Evolutionary conservation across 352 stramenopile species (phyloP).

Genomic region (Thalassiosira ordinaria): DNA sequence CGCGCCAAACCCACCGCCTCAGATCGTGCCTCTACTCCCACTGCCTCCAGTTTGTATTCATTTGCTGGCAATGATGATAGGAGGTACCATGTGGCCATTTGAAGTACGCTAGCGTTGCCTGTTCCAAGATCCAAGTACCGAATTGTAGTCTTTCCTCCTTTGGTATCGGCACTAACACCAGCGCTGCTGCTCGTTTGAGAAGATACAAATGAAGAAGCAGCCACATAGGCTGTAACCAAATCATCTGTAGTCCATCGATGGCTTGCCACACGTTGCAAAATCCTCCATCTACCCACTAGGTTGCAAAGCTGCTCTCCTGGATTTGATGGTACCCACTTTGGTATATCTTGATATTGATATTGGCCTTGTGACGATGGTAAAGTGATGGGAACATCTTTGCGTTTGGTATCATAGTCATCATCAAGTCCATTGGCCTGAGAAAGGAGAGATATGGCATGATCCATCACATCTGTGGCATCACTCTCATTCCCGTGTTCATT

Average conservation of each 20-base stretch:
- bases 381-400: slow-evolving; percentile 27
- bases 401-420: slow-evolving; percentile 28
- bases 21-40: slow-evolving; percentile 60
- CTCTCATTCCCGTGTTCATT: neutral
- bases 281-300: slow-evolving; percentile 81
- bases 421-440: slow-evolving; percentile 28
- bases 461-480: neutral
- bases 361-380: neutral
- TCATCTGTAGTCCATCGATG: slow-evolving; percentile 87
- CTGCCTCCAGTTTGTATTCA: slow-evolving; percentile 13
- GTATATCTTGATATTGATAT: neutral
- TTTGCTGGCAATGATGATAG: slow-evolving; percentile 13
- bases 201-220: slow-evolving; percentile 52
- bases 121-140: slow-evolving; percentile 82
- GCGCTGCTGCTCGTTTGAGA: too few species aligned
- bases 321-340: slow-evolving; percentile 43
- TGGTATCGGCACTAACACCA: neutral
- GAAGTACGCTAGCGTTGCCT: slow-evolving; percentile 82
- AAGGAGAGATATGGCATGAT: slow-evolving; percentile 32
- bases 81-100: slow-evolving; percentile 76
- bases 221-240: slow-evolving; percentile 82
- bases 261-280: slow-evolving; percentile 77
- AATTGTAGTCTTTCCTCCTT: slow-evolving; percentile 12
- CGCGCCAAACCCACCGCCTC: slow-evolving; percentile 62
- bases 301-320: slow-evolving; percentile 77